Evolutionary conservation across 495 filamentous ascomycete species (phyloP).

Genomic region (Lasiosphaeria ovina): DNA sequence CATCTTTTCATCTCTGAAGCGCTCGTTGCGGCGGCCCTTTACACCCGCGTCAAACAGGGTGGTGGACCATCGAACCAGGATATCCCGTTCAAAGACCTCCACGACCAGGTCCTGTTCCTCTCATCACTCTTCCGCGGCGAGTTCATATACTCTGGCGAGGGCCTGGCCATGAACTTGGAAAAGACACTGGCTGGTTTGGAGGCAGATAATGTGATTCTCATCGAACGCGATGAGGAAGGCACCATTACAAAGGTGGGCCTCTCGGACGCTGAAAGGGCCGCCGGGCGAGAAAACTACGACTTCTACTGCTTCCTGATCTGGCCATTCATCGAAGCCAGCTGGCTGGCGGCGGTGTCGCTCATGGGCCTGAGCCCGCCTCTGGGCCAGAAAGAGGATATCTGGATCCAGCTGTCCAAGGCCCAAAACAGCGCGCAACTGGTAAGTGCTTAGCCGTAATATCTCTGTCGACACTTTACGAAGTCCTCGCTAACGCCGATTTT

Average conservation of each 20-base stretch:
- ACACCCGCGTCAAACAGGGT: constrained; percentile 83
- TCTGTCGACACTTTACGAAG: no score
- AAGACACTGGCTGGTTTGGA: constrained; percentile 75
- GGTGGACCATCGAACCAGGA: constrained; percentile 77
- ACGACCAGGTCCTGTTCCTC: constrained; percentile 79
- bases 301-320: constrained; percentile 98
- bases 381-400: constrained; percentile 58
- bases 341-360: constrained; percentile 84
- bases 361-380: constrained; percentile 78
- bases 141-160: constrained; percentile 92
- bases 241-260: constrained; percentile 66
- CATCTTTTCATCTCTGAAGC: constrained; percentile 94
- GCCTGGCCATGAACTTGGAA: constrained; percentile 73
- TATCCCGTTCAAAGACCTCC: constrained; percentile 67
- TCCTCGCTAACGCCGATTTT: not conserved
- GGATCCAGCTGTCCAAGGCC: constrained; percentile 73
- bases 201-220: constrained; percentile 71
- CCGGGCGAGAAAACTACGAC: constrained; percentile 89
- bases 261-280: constrained; percentile 68
- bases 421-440: constrained; percentile 83
- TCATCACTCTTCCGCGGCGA: constrained; percentile 92
- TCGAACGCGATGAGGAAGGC: constrained; percentile 57
- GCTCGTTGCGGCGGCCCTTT: constrained; percentile 83
- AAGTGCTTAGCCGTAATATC: constrained; percentile 29
- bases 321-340: constrained; percentile 92